phyloP scores from a whole-genome alignment of 73 alveolate genomes.

The Symbiodinium pilosum region DNA sequence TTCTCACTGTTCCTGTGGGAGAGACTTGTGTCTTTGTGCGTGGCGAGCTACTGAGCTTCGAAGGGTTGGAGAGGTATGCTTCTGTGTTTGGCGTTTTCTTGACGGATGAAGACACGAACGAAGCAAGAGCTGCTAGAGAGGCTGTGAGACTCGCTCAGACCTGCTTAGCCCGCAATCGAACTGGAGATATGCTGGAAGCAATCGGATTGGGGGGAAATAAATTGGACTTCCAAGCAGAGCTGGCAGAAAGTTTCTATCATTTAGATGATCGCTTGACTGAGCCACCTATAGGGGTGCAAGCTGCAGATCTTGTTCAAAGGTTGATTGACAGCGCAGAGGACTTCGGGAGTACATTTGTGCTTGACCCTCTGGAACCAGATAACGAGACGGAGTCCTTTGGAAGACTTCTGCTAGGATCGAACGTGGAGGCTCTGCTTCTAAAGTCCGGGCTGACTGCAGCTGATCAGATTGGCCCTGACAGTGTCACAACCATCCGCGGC shows the following conservation, averaged over 20 bases:
- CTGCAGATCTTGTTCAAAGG: slow-evolving; percentile 28
- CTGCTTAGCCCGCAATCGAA: slow-evolving; percentile 26
- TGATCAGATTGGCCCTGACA: slow-evolving; percentile 50
- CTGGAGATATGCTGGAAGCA: slow-evolving; percentile 65
- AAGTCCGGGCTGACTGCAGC: slow-evolving; percentile 9
- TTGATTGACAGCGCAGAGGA: slow-evolving; percentile 33
- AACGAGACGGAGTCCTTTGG: slow-evolving; percentile 53
- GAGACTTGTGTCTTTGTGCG: slow-evolving; percentile 57
- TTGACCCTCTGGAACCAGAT: slow-evolving; percentile 10
- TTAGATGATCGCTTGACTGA: slow-evolving; percentile 30
- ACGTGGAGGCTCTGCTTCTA: slow-evolving; percentile 21
- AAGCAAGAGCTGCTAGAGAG: slow-evolving; percentile 39
- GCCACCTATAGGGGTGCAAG: slow-evolving; percentile 23
- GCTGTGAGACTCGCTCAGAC: slow-evolving; percentile 56
- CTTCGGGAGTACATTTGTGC: slow-evolving; percentile 10
- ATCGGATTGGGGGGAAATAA: slow-evolving; percentile 32
- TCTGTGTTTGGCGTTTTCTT: slow-evolving; percentile 53
- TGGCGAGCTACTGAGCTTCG: slow-evolving; percentile 25
- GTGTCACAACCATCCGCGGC: slow-evolving; percentile 44
- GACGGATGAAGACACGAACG: slow-evolving; percentile 9
- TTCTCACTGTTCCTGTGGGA: slow-evolving; percentile 48
- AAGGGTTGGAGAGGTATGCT: slow-evolving; percentile 49
- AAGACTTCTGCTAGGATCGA: not conserved
- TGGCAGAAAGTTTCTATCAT: slow-evolving; percentile 38
- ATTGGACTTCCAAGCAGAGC: slow-evolving; percentile 3